These are phyloP conservation scores for Gamarada debralockiae DNA, from an alignment of 495 filamentous ascomycete species.

Conservation along the genomic window DNA sequence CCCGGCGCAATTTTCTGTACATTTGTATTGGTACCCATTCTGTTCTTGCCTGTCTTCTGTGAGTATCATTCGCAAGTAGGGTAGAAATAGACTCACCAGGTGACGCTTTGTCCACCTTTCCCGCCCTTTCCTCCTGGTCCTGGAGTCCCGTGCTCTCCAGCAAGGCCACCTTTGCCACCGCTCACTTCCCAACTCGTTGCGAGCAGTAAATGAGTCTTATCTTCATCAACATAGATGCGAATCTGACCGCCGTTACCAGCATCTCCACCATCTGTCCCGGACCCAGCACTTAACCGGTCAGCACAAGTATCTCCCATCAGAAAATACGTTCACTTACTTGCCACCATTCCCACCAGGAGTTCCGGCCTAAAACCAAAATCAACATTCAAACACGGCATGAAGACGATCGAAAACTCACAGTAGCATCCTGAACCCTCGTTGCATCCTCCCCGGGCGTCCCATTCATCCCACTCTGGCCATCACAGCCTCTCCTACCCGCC, in stretches of 20 bases:
- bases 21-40: too few species aligned
- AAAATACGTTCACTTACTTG: slow-evolving; percentile 20
- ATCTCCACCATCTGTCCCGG: slow-evolving; percentile 26
- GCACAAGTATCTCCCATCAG: background rate
- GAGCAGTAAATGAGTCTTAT: slow-evolving; percentile 28
- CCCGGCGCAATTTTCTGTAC: too few species aligned
- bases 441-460: too few species aligned
- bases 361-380: slow-evolving; percentile 20
- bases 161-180: slow-evolving; percentile 20
- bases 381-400: too few species aligned
- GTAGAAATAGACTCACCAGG: slow-evolving; percentile 20
- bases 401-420: too few species aligned
- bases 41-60: too few species aligned
- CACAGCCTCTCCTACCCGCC: too few species aligned
- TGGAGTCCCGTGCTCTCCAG: slow-evolving; percentile 25
- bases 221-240: slow-evolving; percentile 27
- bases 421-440: too few species aligned
- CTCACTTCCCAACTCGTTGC: slow-evolving; percentile 20
- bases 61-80: too few species aligned
- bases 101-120: slow-evolving; percentile 21
- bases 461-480: too few species aligned
- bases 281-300: slow-evolving; percentile 20
- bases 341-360: slow-evolving; percentile 26
- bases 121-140: slow-evolving; percentile 31
- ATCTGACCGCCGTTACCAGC: slow-evolving; percentile 30